Evolutionary conservation across 2,329 filamentous ascomycete species (phyloP), one percentile per base, ranked within the genome.

Genomic region (Monilinia laxa): DNA sequence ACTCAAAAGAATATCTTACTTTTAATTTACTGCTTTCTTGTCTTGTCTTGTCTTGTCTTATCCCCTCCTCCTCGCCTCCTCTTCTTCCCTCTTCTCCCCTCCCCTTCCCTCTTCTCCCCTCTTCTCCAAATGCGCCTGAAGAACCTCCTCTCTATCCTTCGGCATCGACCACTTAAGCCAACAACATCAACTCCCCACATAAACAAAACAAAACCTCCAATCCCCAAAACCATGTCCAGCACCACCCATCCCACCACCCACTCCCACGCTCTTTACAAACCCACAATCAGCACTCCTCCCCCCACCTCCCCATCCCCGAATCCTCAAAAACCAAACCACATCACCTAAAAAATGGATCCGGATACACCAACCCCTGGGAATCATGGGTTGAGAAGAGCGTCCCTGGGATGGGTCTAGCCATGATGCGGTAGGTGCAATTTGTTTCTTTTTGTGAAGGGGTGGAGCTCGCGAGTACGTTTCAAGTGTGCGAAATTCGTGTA

Each of bases 331-430:
- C 78, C 20, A 80, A 81, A 71, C 72, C 73, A 51, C 84, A 86
- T 77, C 84, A 86, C 77, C 73, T 80, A 66, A 81, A 82, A 72
- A 72, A 80, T 70, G 82, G 82, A 16, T 83, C 82, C 66, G 84
- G 83, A 5, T 86, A 85, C 72, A 74, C 75, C n/a, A 86, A 86
- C 74, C 84, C 84, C 0, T 86, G 84, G 84, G 78, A 81, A 7
- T 84, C 81, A n/a, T 86, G 80, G 71, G 70, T 67, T 16, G 80
- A 84, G 5, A 71, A 77, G 18, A 74, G 69, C 57, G 71, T 38
- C 0, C 12, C 60, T 63, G 9, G 75, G 20, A 77, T 85, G 35
- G 40, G 78, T 7, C 66, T 70, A 63, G 76, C 72, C 47, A 76
- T 84, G 67, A 38, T 79, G 1, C 76, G 75, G 80, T 81, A 73